Percentiles rank a stretch among this genome's conserved stretches.
phyloP scores from a whole-genome alignment of 306 rosid species.

The Vicia villosa region DNA sequence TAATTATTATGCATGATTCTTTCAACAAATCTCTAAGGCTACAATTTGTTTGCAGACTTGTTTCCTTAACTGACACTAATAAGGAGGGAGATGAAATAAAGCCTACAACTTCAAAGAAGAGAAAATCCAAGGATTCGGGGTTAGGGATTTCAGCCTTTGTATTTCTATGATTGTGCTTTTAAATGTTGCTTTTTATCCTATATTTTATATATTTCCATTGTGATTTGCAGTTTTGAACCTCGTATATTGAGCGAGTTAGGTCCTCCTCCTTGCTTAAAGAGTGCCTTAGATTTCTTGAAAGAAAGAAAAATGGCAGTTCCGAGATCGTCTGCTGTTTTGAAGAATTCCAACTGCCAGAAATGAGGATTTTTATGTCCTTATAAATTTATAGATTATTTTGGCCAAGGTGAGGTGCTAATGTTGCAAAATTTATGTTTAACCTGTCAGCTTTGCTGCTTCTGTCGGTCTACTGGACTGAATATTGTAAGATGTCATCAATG shows the following conservation, averaged over 20 bases:
- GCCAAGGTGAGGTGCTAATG: neutral
- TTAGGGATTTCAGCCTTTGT: conserved; percentile 42
- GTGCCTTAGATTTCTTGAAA: conserved; percentile 77
- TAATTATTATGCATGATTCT: conserved; percentile 20
- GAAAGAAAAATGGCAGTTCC: conserved; percentile 64
- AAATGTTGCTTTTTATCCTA: neutral
- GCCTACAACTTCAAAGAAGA: conserved; percentile 54
- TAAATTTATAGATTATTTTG: neutral
- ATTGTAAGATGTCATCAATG: conserved; percentile 30
- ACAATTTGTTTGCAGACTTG: conserved; percentile 54
- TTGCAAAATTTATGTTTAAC: conserved; percentile 15
- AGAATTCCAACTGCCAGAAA: conserved; percentile 63
- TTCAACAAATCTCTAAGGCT: conserved; percentile 22
- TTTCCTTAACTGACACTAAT: conserved; percentile 56
- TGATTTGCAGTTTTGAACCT: conserved; percentile 64
- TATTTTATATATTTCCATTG: conserved; percentile 15
- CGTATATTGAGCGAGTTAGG: conserved; percentile 55
- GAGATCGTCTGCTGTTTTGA: conserved; percentile 78
- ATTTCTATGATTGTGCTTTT: neutral
- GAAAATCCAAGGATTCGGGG: conserved; percentile 60
- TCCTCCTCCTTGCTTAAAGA: conserved; percentile 64
- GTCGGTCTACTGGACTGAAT: neutral
- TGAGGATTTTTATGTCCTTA: conserved; percentile 13
- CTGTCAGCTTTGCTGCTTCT: neutral
- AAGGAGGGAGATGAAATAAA: conserved; percentile 59